Conservation (phyloP, 2,329 filamentous ascomycete genomes). For the Penicillium sp. region DNA sequence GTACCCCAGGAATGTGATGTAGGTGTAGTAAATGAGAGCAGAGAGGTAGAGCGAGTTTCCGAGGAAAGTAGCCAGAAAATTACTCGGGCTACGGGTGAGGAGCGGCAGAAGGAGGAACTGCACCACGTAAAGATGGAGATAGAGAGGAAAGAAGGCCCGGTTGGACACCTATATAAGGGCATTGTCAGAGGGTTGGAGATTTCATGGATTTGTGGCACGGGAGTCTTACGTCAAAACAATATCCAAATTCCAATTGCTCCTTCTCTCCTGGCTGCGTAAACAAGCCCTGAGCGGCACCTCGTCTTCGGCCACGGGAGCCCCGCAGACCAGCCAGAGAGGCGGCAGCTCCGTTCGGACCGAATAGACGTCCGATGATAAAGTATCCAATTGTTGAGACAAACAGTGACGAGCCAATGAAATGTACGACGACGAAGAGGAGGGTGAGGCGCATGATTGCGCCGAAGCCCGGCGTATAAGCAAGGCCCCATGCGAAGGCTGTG, state of each 20-base stretch:
- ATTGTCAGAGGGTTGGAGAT: not conserved
- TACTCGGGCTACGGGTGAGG: constrained; percentile 41
- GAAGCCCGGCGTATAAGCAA: constrained; percentile 52
- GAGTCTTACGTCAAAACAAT: constrained; percentile 64
- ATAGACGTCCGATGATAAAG: constrained; percentile 60
- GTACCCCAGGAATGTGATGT: constrained; percentile 67
- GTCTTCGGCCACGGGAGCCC: constrained; percentile 46
- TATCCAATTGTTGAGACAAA: constrained; percentile 61
- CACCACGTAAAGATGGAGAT: constrained; percentile 64
- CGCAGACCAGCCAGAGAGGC: constrained; percentile 47
- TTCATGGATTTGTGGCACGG: not conserved
- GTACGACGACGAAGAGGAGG: constrained; percentile 52
- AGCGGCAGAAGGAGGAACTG: constrained; percentile 67
- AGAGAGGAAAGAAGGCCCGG: constrained; percentile 65
- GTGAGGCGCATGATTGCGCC: constrained; percentile 47
- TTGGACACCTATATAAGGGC: constrained; percentile 54
- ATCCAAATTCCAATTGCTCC: constrained; percentile 66
- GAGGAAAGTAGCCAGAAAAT: constrained; percentile 52
- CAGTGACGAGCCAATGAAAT: constrained; percentile 61
- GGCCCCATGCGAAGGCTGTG: constrained; percentile 57
- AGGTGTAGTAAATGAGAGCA: constrained; percentile 63
- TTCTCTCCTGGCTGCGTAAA: constrained; percentile 56
- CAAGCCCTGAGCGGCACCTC: constrained; percentile 52
- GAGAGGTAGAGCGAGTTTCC: constrained; percentile 66
- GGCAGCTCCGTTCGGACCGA: constrained; percentile 54